phyloP scores from a whole-genome alignment of 2,329 filamentous ascomycete genomes.

The Exserohilum turcica region DNA sequence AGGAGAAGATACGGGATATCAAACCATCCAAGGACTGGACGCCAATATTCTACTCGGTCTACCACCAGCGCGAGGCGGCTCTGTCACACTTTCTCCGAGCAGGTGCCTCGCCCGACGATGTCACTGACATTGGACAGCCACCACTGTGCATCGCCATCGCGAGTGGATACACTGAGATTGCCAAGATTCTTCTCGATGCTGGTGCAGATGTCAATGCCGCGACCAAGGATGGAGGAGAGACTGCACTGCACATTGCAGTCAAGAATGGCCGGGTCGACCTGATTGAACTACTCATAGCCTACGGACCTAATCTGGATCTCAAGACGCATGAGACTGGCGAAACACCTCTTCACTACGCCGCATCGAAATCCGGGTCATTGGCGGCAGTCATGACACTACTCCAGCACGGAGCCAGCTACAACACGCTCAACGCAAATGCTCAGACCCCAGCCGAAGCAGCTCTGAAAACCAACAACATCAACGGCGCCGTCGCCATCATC shows the following conservation, averaged over 20 bases:
- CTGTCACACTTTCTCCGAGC: slow-evolving; percentile 37
- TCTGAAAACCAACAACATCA: slow-evolving; percentile 33
- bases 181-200: slow-evolving; percentile 35
- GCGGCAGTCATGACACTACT: slow-evolving; percentile 32
- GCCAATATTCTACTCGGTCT: slow-evolving; percentile 39
- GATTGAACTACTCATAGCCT: slow-evolving; percentile 31
- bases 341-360: slow-evolving; percentile 43
- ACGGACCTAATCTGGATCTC: slow-evolving; percentile 28
- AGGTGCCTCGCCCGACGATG: slow-evolving; percentile 36
- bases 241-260: slow-evolving; percentile 40
- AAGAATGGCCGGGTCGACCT: slow-evolving; percentile 32
- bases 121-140: slow-evolving; percentile 24
- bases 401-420: slow-evolving; percentile 35
- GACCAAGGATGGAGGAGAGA: slow-evolving; percentile 32
- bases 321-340: slow-evolving; percentile 32
- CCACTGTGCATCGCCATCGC: slow-evolving; percentile 39
- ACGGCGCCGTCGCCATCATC: slow-evolving; percentile 40
- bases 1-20: slow-evolving; percentile 12
- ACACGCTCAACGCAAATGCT: slow-evolving; percentile 24
- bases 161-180: slow-evolving; percentile 31
- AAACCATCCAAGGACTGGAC: slow-evolving; percentile 38
- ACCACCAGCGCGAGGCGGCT: slow-evolving; percentile 40
- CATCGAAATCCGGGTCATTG: slow-evolving; percentile 29
- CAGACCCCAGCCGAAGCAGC: slow-evolving; percentile 38
- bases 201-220: slow-evolving; percentile 33